Percentiles rank a stretch among this genome's conserved stretches.
Conservation (phyloP, 2,329 filamentous ascomycete genomes). For the Raffaelea arxii region DNA sequence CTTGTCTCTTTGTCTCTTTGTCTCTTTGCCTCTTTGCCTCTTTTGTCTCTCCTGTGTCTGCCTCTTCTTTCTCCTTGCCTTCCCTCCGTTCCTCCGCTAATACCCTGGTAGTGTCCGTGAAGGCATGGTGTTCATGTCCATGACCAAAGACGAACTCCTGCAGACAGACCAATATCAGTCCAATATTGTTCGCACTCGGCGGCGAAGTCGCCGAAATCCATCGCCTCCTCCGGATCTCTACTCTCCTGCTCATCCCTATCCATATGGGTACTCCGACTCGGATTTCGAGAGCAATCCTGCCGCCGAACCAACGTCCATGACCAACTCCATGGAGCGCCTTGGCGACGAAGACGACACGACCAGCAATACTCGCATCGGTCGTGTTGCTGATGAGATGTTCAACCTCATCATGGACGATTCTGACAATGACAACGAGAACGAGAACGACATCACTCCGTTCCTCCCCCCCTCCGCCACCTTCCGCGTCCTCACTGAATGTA, state of each 20-base stretch:
- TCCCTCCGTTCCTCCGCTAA: background rate
- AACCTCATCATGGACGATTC: slow-evolving; percentile 32
- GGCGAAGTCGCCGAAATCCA: background rate
- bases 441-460: background rate
- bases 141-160: slow-evolving; percentile 68
- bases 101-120: slow-evolving; percentile 60
- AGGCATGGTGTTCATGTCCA: slow-evolving; percentile 85
- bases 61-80: background rate
- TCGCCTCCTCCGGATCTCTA: too few species aligned
- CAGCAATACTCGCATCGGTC: slow-evolving; percentile 18
- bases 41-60: background rate
- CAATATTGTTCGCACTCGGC: background rate
- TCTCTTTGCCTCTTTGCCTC: background rate
- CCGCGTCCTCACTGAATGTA: slow-evolving; percentile 48
- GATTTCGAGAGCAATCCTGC: too few species aligned
- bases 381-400: slow-evolving; percentile 28
- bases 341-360: slow-evolving; percentile 19
- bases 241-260: too few species aligned
- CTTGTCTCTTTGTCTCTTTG: background rate
- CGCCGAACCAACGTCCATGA: background rate
- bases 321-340: background rate
- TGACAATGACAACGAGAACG: slow-evolving; percentile 28
- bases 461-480: slow-evolving; percentile 27
- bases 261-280: too few species aligned
- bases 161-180: slow-evolving; percentile 63